These are phyloP conservation scores for Zangia roseola DNA, from an alignment of 768 basidiomycete species.

Conservation along the genomic window DNA sequence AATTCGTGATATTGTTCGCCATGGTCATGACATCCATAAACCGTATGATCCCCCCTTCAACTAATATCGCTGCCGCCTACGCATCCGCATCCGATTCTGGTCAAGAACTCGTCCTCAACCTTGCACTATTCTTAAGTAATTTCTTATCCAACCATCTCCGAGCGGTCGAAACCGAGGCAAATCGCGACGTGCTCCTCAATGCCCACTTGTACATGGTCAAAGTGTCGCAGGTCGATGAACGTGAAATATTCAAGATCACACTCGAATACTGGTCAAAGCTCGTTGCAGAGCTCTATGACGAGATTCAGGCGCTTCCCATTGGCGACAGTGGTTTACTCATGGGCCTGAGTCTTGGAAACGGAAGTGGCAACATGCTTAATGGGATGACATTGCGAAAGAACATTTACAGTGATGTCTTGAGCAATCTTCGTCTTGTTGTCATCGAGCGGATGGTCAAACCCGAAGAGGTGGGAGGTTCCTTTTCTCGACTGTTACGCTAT, in stretches of 20 bases:
- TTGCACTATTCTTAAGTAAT: slow-evolving; percentile 96
- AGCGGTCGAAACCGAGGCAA: slow-evolving; percentile 87
- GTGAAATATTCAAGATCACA: slow-evolving; percentile 99
- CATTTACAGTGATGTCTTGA: slow-evolving; percentile 93
- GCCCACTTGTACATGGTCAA: slow-evolving; percentile 99
- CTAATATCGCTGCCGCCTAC: slow-evolving; percentile 93
- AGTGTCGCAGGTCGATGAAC: slow-evolving; percentile 95
- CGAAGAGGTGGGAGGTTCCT: slow-evolving; percentile 71
- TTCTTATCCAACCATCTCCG: slow-evolving; percentile 93
- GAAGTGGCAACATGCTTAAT: slow-evolving; percentile 64
- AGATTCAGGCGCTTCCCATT: slow-evolving; percentile 89
- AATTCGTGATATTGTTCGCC: slow-evolving; percentile 96
- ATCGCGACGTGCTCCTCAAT: slow-evolving; percentile 92
- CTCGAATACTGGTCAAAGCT: slow-evolving; percentile 97
- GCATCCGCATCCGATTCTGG: slow-evolving; percentile 85
- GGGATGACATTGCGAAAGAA: slow-evolving; percentile 87
- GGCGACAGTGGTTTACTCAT: slow-evolving; percentile 85
- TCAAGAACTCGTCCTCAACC: slow-evolving; percentile 95
- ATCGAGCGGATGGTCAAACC: slow-evolving; percentile 99
- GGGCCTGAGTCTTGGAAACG: slow-evolving; percentile 76
- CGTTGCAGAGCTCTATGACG: slow-evolving; percentile 95
- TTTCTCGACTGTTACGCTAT: not conserved
- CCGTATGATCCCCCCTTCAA: slow-evolving; percentile 93
- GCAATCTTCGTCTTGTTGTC: slow-evolving; percentile 90
- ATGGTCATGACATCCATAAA: slow-evolving; percentile 98